These are phyloP conservation scores for Mycena capillaripes DNA, from an alignment of 768 basidiomycete genomes.

Conservation along the genomic window DNA sequence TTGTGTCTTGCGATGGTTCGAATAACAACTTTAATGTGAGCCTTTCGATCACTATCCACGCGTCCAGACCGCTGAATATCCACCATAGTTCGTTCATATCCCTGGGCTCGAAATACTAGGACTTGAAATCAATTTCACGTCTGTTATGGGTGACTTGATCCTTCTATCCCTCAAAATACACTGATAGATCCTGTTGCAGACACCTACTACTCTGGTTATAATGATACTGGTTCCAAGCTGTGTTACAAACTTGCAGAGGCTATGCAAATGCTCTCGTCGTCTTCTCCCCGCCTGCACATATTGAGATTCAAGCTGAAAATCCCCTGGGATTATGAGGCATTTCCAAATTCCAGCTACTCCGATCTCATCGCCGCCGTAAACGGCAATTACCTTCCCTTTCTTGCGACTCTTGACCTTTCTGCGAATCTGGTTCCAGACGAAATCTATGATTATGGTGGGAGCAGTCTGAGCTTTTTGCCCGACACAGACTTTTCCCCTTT, in stretches of 20 bases:
- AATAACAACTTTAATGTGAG: constrained; percentile 16
- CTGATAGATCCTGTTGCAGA: neutral
- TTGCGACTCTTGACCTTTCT: neutral
- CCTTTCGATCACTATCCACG: neutral
- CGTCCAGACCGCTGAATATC: neutral
- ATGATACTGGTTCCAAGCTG: neutral
- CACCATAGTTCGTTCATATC: constrained; percentile 15
- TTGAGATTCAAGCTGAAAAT: neutral
- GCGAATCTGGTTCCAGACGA: neutral
- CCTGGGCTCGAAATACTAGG: constrained; percentile 6
- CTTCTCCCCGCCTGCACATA: neutral
- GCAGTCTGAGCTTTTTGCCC: neutral
- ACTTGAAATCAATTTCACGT: neutral
- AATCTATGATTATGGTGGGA: neutral
- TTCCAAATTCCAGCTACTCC: neutral
- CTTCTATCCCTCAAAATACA: neutral
- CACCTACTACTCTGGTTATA: neutral
- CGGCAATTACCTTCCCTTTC: neutral
- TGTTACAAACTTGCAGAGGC: neutral
- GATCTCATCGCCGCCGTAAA: neutral
- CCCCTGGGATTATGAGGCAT: neutral
- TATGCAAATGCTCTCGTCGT: neutral
- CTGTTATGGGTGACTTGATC: neutral
- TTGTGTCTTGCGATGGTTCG: neutral
- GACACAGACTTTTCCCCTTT: constrained; percentile 4